Base-by-base conservation (phyloP, 768 basidiomycete species). In the Dendrothele bispora region DNA sequence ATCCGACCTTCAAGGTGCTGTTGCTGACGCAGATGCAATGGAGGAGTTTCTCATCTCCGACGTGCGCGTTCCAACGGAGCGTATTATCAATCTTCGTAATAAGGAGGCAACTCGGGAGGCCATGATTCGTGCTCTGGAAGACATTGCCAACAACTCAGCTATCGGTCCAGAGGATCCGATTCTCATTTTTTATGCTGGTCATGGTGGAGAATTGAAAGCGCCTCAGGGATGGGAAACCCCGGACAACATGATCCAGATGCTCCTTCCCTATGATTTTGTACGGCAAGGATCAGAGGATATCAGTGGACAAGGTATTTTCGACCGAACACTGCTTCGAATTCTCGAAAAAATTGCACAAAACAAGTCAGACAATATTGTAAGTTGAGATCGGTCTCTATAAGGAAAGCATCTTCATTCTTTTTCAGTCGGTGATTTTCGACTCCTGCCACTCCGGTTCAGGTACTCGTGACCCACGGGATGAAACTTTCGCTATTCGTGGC, bases 371-470 rank as follows among this genome's bases (percentile, higher is more conserved):
- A 67, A 58, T 36, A 66, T 65, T 8, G 52, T 57, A 49, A 67
- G 66, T 30, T 66, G 67, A 8, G 63, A 59, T 20, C n/a, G 61
- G 10, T 10, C 14, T 7, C 3, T 2, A 17, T 18, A 12, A 21
- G 11, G 37, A 46, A 32, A 3, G 15, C 25, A 3, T 3, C 3
- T 21, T 22, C 3, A 0, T 41, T n/a, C 17, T n/a, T 11, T 34
- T 11, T 10, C 43, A 67, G 68, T 60, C 55, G 6, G 53, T 67
- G 15, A 61, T 67, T 26, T 53, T 70, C 11, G 67, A 70, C 26
- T 67, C 62, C 20, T 69, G 69, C 46, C 55, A 66, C 39, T 64
- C 69, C n/a, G 57, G 49, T 0, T 61, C 61, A 3, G 56, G 58
- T 1, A 57, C 57, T 2, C 57, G 65, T 32, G 25, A 40, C 5